phyloP scores from a whole-genome alignment of 2,329 filamentous ascomycete genomes.

The Hirsutella minnesotensis region DNA sequence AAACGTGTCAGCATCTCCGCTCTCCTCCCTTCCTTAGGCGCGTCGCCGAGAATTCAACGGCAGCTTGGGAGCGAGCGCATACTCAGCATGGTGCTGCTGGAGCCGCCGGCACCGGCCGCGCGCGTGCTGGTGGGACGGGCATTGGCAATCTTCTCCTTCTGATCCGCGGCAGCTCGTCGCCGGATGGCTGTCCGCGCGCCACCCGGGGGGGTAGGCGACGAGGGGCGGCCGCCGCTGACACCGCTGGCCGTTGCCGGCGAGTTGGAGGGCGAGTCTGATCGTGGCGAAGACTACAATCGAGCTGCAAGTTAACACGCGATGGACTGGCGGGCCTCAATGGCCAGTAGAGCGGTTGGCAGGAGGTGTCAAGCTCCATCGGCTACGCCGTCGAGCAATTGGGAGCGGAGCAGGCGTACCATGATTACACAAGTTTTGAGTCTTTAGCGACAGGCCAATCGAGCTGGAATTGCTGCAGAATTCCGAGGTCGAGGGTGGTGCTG shows the following conservation, averaged over 20 bases:
- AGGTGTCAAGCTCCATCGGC: neutral
- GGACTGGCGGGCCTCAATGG: neutral
- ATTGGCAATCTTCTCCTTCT: conserved; percentile 96
- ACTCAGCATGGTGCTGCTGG: conserved; percentile 97
- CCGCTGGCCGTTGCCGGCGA: conserved; percentile 50
- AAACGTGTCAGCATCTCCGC: conserved; percentile 6
- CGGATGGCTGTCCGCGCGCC: conserved; percentile 92
- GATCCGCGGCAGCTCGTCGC: conserved; percentile 87
- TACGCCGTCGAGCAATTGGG: neutral
- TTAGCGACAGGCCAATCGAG: conserved; percentile 9
- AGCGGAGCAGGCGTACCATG: conserved; percentile 18
- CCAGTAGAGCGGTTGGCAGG: neutral
- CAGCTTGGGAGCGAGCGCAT: conserved; percentile 27
- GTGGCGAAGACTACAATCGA: conserved; percentile 40
- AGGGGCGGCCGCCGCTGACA: conserved; percentile 61
- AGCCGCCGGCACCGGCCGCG: conserved; percentile 86
- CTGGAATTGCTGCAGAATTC: conserved; percentile 23
- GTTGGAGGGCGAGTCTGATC: conserved; percentile 46
- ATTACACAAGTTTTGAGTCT: conserved; percentile 9
- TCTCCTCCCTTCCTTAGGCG: no score
- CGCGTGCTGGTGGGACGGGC: conserved; percentile 83
- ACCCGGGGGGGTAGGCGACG: conserved; percentile 80
- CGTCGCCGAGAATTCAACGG: conserved; percentile 13
- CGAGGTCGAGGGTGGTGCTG: conserved; percentile 10
- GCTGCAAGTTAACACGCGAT: neutral